A percentile compares a stretch with the other conserved stretches of the same genome.
Evolutionary conservation across 1,284 basidiomycete species (phyloP).

Genomic region (Ganoderma multipileum): DNA sequence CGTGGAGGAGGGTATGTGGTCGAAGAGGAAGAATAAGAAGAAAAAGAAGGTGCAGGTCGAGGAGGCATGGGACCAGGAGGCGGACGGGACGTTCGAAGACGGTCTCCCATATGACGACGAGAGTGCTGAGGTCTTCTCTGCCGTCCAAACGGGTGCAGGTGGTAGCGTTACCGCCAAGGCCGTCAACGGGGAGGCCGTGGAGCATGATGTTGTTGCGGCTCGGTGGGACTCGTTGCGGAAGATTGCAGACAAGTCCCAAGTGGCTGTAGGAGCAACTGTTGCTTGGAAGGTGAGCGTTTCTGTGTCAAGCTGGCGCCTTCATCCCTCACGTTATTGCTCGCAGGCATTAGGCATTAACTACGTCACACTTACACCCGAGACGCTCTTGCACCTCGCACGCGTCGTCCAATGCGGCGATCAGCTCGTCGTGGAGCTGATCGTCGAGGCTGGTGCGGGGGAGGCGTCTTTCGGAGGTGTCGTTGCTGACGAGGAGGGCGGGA

Average conservation of each 20-base stretch:
- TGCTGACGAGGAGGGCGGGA: slow-evolving; percentile 26
- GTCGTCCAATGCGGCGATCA: slow-evolving; percentile 39
- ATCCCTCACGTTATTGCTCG: neutral
- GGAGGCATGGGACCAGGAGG: slow-evolving; percentile 17
- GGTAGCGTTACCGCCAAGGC: neutral
- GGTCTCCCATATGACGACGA: slow-evolving; percentile 35
- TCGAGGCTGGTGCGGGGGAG: slow-evolving; percentile 25
- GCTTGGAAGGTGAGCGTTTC: slow-evolving; percentile 59
- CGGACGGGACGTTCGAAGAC: slow-evolving; percentile 25
- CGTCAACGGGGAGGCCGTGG: slow-evolving; percentile 30
- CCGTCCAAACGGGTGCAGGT: neutral
- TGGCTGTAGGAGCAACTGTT: slow-evolving; percentile 46
- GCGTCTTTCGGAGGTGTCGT: slow-evolving; percentile 35
- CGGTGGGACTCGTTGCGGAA: slow-evolving; percentile 47
- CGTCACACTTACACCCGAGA: slow-evolving; percentile 58
- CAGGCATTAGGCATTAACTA: slow-evolving; percentile 62
- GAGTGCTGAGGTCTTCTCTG: neutral
- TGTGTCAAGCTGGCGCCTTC: neutral
- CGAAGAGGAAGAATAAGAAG: slow-evolving; percentile 32
- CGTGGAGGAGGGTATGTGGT: slow-evolving; percentile 57
- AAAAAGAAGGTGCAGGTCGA: slow-evolving; percentile 21
- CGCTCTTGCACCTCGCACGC: slow-evolving; percentile 51
- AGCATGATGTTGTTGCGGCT: slow-evolving; percentile 50
- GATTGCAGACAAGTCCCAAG: slow-evolving; percentile 41
- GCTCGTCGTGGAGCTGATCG: slow-evolving; percentile 39